Evolutionary conservation across 2,329 filamentous ascomycete genomes (phyloP).

Genomic region (Teratosphaeria pseudoeucalypti): DNA sequence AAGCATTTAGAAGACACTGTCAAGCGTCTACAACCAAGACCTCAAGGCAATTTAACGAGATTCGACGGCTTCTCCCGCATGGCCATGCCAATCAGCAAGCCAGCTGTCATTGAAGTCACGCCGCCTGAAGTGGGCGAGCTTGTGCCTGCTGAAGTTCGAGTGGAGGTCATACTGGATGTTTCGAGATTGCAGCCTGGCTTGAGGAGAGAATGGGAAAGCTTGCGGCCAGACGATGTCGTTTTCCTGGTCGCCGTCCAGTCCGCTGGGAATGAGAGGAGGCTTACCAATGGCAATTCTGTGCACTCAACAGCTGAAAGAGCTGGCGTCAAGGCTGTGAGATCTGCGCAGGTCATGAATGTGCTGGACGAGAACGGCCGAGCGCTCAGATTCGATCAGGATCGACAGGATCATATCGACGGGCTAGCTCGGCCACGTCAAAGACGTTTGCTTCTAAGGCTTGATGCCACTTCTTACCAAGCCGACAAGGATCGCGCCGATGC

Average conservation of each 20-base stretch:
- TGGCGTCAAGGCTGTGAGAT: slow-evolving; percentile 61
- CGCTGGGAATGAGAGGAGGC: slow-evolving; percentile 37
- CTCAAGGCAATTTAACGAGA: slow-evolving; percentile 51
- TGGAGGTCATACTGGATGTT: slow-evolving; percentile 77
- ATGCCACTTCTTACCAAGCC: slow-evolving; percentile 63
- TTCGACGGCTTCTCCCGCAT: slow-evolving; percentile 86
- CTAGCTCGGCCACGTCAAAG: slow-evolving; percentile 46
- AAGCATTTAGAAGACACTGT: slow-evolving; percentile 80
- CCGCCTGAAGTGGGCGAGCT: slow-evolving; percentile 74
- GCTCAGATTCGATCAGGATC: slow-evolving; percentile 48
- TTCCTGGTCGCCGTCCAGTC: slow-evolving; percentile 73
- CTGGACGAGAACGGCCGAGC: slow-evolving; percentile 73
- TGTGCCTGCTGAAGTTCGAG: slow-evolving; percentile 72
- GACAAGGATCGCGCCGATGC: slow-evolving; percentile 58
- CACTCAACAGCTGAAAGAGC: slow-evolving; percentile 48
- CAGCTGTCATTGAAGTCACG: slow-evolving; percentile 75
- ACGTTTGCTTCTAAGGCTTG: slow-evolving; percentile 70
- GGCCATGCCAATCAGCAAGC: slow-evolving; percentile 77
- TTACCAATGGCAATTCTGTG: slow-evolving; percentile 44
- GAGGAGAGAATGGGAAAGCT: slow-evolving; percentile 77
- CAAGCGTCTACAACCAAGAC: slow-evolving; percentile 64
- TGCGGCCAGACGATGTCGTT: slow-evolving; percentile 78
- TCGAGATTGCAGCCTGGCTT: slow-evolving; percentile 65
- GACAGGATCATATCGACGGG: slow-evolving; percentile 47
- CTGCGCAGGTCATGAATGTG: slow-evolving; percentile 76